Evolutionary conservation across 2,329 filamentous ascomycete genomes (phyloP).

Genomic region (Apiospora malaysiana): DNA sequence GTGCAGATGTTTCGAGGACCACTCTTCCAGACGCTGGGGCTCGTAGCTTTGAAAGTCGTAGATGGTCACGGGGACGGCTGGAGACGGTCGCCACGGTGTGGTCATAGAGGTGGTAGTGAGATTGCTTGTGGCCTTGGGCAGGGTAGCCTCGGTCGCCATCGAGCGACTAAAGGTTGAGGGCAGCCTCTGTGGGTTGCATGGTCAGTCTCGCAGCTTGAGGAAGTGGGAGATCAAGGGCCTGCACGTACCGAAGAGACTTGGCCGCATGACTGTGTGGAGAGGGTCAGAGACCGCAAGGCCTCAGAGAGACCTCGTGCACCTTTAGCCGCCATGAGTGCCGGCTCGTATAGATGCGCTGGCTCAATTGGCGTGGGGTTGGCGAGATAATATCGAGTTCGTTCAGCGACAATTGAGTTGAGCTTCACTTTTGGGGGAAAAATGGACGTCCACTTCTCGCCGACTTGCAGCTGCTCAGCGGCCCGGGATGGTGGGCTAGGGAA

Average conservation of each 20-base stretch:
- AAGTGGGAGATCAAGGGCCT: slow-evolving; percentile 20
- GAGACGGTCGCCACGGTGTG: slow-evolving; percentile 54
- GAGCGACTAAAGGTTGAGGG: slow-evolving; percentile 52
- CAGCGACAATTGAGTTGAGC: not conserved
- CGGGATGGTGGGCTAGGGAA: slow-evolving; percentile 4
- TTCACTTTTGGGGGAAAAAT: slow-evolving; percentile 13
- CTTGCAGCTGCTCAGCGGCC: slow-evolving; percentile 16
- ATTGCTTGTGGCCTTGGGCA: slow-evolving; percentile 45
- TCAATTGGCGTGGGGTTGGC: slow-evolving; percentile 5
- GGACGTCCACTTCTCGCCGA: not conserved
- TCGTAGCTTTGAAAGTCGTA: slow-evolving; percentile 91
- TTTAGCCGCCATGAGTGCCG: slow-evolving; percentile 51
- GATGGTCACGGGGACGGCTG: slow-evolving; percentile 80
- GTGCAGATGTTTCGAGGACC: slow-evolving; percentile 81
- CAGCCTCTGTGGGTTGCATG: slow-evolving; percentile 33
- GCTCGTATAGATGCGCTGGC: slow-evolving; percentile 1
- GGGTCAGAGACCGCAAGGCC: slow-evolving; percentile 56
- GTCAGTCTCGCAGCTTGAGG: slow-evolving; percentile 1
- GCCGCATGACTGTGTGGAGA: slow-evolving; percentile 52
- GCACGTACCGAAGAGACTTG: slow-evolving; percentile 37
- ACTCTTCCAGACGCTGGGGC: slow-evolving; percentile 77
- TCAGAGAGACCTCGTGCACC: slow-evolving; percentile 57
- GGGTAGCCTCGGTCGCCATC: slow-evolving; percentile 60
- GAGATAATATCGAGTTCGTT: not conserved
- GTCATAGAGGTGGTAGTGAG: slow-evolving; percentile 42